Base-by-base conservation (phyloP, 805 yeast species). In the Lipomyces kockii region DNA sequence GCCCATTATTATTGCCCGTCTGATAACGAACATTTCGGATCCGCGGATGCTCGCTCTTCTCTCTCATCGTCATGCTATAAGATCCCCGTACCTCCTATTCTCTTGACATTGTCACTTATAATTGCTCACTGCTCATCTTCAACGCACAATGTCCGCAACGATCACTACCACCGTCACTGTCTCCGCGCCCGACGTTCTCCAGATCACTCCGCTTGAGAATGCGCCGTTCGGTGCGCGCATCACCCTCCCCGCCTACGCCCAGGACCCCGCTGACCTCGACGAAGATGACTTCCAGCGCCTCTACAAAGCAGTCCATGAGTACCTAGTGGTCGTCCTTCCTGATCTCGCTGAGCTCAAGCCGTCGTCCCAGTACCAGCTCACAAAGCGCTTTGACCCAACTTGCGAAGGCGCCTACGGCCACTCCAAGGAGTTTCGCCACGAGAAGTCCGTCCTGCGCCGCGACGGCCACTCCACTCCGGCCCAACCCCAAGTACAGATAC, bases 401-500 rank as follows among this genome's bases (percentile, higher is more conserved):
- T 83, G 87, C 65, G 74, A 74, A n/a, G 88, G 89, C 54, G 84
- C 85, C 29, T 92, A 92, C 74, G 97, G 97, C 39, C 97, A 92
- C 74, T 93, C 94, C 65, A 89, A 90, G 76, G 89, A 90, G 68
- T 86, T 87, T 77, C 85, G 89, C 70, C 87, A 88, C 69, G 79
- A 82, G 62, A 81, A 85, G 68, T 85, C 93, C 0, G 91, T 92
- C 29, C 83, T 92, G 70, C 86, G 86, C 70, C 89, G 89, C 75
- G 97, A 92, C 76, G 96, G 97, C 56, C 84, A 85, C 66, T 84
- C 92, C 7, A 90, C 91, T 58, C 93, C 94, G 57, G 78, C 82
- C 61, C 92, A 90, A 76, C 97, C 97, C 1, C 97, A 92, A 77
- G 97, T 92, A 25, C 96, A 91, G 80, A 90, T 91, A 75, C 85